Evolutionary conservation across 257 asterid species (phyloP).

Genomic region (Anisodus tanguticus): DNA sequence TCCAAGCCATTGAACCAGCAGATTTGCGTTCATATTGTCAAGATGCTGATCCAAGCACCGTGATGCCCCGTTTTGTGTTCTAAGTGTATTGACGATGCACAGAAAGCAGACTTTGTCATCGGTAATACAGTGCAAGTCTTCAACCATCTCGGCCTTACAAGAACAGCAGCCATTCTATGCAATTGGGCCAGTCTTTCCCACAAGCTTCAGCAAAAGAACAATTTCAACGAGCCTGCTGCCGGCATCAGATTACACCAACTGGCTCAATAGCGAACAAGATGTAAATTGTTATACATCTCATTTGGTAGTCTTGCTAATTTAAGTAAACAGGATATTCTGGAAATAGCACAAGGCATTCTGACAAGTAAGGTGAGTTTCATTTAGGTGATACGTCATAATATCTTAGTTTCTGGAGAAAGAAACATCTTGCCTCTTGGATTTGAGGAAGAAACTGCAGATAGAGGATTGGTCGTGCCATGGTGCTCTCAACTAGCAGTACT

Average conservation of each 20-base stretch:
- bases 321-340: slow-evolving; percentile 29
- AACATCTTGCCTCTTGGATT: slow-evolving; percentile 32
- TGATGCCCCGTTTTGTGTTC: slow-evolving; percentile 29
- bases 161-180: slow-evolving; percentile 27
- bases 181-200: not conserved
- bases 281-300: slow-evolving; percentile 39
- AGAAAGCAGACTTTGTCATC: slow-evolving; percentile 31
- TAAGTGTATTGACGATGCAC: slow-evolving; percentile 35
- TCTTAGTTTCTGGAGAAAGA: slow-evolving; percentile 26
- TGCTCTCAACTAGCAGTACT: slow-evolving; percentile 33
- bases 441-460: slow-evolving; percentile 10
- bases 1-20: slow-evolving; percentile 26
- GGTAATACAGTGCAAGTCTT: slow-evolving; percentile 36
- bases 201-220: not conserved
- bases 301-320: slow-evolving; percentile 36
- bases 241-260: slow-evolving; percentile 29
- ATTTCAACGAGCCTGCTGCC: slow-evolving; percentile 31
- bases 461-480: slow-evolving; percentile 36
- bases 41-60: slow-evolving; percentile 22
- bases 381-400: slow-evolving; percentile 37
- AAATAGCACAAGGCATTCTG: slow-evolving; percentile 38
- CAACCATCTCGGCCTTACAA: slow-evolving; percentile 31
- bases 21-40: slow-evolving; percentile 32
- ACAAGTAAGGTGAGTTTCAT: slow-evolving; percentile 32
- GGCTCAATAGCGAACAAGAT: slow-evolving; percentile 32